A percentile compares a stretch with the other conserved stretches of the same genome.
Evolutionary conservation across 2,329 filamentous ascomycete species (phyloP).

Genomic region (Lasiodiplodia sp.): DNA sequence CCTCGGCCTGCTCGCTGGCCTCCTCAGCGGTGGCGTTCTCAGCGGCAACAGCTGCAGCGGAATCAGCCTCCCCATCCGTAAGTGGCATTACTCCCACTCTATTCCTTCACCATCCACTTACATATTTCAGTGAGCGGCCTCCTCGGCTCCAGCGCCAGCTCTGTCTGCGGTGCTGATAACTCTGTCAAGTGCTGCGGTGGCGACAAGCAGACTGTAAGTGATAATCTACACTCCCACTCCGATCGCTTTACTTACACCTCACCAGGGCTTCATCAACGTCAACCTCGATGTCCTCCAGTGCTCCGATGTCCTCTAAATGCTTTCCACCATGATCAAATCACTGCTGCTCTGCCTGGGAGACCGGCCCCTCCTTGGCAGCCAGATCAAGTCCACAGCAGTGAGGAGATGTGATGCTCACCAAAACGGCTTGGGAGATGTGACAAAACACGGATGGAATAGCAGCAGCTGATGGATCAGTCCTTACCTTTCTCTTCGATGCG

Average conservation of each 20-base stretch:
- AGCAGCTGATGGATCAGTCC: background rate
- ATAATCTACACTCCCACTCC: background rate
- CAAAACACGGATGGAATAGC: background rate
- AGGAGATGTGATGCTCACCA: background rate
- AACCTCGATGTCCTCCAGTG: background rate
- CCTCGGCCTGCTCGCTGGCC: constrained; percentile 31
- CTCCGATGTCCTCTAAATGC: background rate
- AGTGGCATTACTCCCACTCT: background rate
- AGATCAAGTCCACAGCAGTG: background rate
- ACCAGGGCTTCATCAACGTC: background rate
- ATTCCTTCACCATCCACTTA: background rate
- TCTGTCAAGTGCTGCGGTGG: constrained; percentile 33
- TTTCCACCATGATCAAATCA: background rate
- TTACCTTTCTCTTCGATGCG: background rate
- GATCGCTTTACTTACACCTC: background rate
- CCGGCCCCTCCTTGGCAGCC: background rate
- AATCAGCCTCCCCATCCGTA: background rate
- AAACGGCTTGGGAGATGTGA: background rate
- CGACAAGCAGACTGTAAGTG: constrained; percentile 33
- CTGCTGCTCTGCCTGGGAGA: background rate
- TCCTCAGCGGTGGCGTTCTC: constrained; percentile 30
- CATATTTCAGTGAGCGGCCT: background rate
- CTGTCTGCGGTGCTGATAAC: constrained; percentile 22
- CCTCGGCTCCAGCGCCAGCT: background rate
- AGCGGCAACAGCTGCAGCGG: constrained; percentile 28